phyloP scores from a whole-genome alignment of 2,329 filamentous ascomycete species.

The Fusarium torreyae region DNA sequence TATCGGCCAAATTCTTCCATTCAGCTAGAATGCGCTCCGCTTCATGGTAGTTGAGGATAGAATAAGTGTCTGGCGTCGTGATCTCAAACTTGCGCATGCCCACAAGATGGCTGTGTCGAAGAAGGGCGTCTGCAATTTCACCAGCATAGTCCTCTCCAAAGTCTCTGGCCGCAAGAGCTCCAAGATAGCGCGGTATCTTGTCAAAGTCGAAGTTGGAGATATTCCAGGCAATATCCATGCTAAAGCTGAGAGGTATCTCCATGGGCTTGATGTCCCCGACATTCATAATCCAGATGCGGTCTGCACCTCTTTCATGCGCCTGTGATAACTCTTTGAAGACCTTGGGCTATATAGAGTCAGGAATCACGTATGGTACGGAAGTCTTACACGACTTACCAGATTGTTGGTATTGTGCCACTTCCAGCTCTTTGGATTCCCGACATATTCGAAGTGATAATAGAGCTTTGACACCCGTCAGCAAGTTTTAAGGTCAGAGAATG shows the following conservation, averaged over 20 bases:
- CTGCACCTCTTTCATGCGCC: conserved; percentile 69
- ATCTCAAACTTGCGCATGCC: conserved; percentile 75
- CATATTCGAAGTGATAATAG: conserved; percentile 65
- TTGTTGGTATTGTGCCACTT: conserved; percentile 70
- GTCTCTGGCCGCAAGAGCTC: conserved; percentile 24
- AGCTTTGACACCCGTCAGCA: conserved; percentile 52
- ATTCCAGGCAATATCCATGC: conserved; percentile 68
- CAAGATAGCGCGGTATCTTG: conserved; percentile 3
- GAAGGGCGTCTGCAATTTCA: conserved; percentile 61
- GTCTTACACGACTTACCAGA: conserved; percentile 58
- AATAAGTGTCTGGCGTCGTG: conserved; percentile 71
- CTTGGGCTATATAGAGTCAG: conserved; percentile 56
- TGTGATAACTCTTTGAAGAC: conserved; percentile 62
- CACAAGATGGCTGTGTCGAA: conserved; percentile 62
- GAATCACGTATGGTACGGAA: too few relatives aligned
- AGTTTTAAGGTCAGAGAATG: not conserved
- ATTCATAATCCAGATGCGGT: conserved; percentile 76
- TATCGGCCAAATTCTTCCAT: not conserved
- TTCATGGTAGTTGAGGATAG: conserved; percentile 75
- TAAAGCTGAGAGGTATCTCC: conserved; percentile 71
- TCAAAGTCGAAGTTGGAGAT: conserved; percentile 46
- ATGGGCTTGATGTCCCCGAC: conserved; percentile 74
- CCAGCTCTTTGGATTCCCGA: conserved; percentile 54
- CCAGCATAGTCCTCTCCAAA: not conserved
- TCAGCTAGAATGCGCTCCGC: conserved; percentile 66